phyloP scores from a whole-genome alignment of 208 protist genomes.

The Wallacemonas sp. region DNA sequence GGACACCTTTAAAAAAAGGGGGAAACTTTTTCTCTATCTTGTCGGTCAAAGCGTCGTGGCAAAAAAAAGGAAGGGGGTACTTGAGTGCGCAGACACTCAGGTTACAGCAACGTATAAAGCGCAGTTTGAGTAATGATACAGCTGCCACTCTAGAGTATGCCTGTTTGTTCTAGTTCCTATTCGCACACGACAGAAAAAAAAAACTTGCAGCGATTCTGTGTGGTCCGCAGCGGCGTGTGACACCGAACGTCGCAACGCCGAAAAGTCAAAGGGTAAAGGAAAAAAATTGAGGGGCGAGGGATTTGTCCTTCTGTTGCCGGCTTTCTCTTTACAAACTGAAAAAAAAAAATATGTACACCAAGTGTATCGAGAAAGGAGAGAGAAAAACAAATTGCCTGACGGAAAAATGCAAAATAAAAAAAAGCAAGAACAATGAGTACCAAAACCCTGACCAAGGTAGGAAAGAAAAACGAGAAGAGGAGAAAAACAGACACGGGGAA shows the following conservation, averaged over 20 bases:
- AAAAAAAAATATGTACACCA: neutral
- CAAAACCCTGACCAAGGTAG: neutral
- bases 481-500: constrained; percentile 12
- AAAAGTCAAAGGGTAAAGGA: too few relatives aligned
- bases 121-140: too few relatives aligned
- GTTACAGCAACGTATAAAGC: neutral
- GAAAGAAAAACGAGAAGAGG: constrained; percentile 1
- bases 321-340: neutral
- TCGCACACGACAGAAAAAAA: neutral
- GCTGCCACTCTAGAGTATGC: too few relatives aligned
- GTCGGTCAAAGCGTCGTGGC: neutral
- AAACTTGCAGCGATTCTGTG: neutral
- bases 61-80: neutral
- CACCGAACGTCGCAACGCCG: too few relatives aligned
- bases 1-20: too few relatives aligned
- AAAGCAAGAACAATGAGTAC: neutral
- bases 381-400: constrained; percentile 12
- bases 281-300: too few relatives aligned
- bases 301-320: neutral
- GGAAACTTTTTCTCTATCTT: too few relatives aligned
- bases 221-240: too few relatives aligned
- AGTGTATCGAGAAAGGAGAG: neutral
- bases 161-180: neutral
- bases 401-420: constrained; percentile 2
- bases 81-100: neutral